Evolutionary conservation across 1,284 basidiomycete genomes (phyloP).

Genomic region (Phenoliferia sp.): DNA sequence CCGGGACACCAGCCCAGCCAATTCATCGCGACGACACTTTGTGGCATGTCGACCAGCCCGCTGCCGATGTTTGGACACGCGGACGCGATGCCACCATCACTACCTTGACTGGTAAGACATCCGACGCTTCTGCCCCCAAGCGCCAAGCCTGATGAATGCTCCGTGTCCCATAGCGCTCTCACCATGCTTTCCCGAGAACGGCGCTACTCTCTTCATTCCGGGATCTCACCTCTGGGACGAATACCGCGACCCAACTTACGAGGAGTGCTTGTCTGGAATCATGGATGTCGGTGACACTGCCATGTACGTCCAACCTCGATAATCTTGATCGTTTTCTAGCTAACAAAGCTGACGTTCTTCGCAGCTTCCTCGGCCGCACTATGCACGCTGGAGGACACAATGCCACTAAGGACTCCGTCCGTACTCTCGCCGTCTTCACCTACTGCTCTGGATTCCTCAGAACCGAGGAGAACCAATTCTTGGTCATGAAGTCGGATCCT

Average conservation of each 20-base stretch:
- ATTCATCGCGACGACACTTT: neutral
- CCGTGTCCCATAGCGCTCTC: neutral
- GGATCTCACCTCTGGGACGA: conserved; percentile 1
- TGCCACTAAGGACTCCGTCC: neutral
- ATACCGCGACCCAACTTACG: neutral
- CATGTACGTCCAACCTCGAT: neutral
- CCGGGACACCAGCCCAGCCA: neutral
- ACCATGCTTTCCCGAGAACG: neutral
- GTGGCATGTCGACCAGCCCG: neutral
- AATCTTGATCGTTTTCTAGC: neutral
- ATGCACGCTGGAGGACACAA: neutral
- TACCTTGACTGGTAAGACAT: neutral
- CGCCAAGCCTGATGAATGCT: neutral
- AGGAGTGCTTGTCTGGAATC: neutral
- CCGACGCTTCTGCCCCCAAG: neutral
- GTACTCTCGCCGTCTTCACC: neutral
- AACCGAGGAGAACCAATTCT: neutral
- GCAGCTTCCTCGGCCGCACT: neutral
- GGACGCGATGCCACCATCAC: neutral
- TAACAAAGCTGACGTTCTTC: neutral
- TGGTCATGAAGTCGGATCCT: neutral
- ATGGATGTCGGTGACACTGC: neutral
- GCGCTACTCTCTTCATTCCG: neutral
- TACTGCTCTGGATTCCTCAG: neutral
- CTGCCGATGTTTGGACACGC: neutral